Percentiles rank a stretch among this genome's conserved stretches.
Conservation (phyloP, 2,329 filamentous ascomycete genomes). For the Rhynchosporium agropyri region DNA sequence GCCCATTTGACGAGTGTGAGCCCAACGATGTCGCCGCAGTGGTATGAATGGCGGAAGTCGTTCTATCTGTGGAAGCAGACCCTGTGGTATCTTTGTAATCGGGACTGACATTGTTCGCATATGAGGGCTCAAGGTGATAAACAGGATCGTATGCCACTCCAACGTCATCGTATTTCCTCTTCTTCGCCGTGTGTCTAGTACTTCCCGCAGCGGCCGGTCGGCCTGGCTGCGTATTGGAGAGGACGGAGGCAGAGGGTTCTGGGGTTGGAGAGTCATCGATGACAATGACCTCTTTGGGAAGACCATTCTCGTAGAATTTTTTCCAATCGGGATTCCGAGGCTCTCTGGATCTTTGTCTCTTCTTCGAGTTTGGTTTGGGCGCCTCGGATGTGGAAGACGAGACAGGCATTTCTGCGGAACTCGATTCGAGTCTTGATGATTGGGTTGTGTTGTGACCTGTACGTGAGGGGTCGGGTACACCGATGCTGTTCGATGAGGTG, state of each 20-base stretch:
- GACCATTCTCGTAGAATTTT: constrained; percentile 79
- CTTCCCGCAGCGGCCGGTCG: constrained; percentile 39
- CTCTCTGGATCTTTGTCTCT: constrained; percentile 44
- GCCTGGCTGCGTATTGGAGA: constrained; percentile 45
- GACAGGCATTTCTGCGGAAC: constrained; percentile 45
- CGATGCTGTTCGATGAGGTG: constrained; percentile 34
- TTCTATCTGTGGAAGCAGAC: constrained; percentile 82
- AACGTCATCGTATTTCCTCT: constrained; percentile 60
- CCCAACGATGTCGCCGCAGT: constrained; percentile 87
- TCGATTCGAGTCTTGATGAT: constrained; percentile 33
- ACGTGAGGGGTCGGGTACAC: constrained; percentile 35
- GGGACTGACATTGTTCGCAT: constrained; percentile 72
- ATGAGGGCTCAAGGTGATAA: constrained; percentile 69
- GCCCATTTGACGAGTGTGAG: constrained; percentile 62
- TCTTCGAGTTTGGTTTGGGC: constrained; percentile 44
- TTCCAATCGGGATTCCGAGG: constrained; percentile 73
- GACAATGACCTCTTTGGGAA: constrained; percentile 83
- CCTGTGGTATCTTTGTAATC: constrained; percentile 67
- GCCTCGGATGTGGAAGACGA: constrained; percentile 35
- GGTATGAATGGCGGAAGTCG: constrained; percentile 77
- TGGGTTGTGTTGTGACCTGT: constrained; percentile 31
- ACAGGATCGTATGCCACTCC: constrained; percentile 65
- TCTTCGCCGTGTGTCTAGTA: constrained; percentile 72
- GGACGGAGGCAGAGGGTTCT: constrained; percentile 39
- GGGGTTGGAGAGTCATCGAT: constrained; percentile 70